Conservation (phyloP, 192 early-diverging fungal species). For the Borealophlyctis nickersoniae region DNA sequence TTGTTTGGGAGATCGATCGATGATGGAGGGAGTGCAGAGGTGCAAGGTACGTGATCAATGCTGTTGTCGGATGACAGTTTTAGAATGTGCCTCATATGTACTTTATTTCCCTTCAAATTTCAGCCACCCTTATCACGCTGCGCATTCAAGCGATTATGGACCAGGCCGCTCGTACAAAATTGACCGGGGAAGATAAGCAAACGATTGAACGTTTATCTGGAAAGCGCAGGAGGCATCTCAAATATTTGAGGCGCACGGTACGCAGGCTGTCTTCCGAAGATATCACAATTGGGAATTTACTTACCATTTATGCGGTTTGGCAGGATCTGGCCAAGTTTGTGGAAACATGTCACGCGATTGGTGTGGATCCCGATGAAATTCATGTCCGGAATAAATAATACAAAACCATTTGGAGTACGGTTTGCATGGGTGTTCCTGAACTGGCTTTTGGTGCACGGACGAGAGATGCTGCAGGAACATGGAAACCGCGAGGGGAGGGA, state of each 20-base stretch:
- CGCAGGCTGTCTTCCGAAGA: constrained; percentile 2
- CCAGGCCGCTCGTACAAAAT: no score
- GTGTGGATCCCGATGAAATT: constrained; percentile 46
- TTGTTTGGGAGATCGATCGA: constrained; percentile 72
- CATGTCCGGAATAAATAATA: no score
- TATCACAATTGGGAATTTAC: not conserved
- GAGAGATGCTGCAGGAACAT: no score
- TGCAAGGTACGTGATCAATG: constrained; percentile 66
- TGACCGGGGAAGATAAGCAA: no score
- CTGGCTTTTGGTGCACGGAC: no score
- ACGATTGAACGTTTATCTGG: no score
- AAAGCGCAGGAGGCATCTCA: no score
- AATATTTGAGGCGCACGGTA: constrained; percentile 75
- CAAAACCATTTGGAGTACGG: no score
- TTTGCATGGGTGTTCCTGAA: no score
- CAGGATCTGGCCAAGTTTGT: constrained; percentile 50
- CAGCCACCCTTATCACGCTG: constrained; percentile 86
- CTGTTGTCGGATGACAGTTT: not conserved
- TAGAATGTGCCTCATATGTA: constrained; percentile 3
- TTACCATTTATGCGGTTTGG: constrained; percentile 5
- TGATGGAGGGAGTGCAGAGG: constrained; percentile 91
- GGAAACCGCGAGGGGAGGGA: no score
- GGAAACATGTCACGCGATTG: constrained; percentile 42
- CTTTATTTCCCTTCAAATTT: constrained; percentile 13
- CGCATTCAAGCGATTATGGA: constrained; percentile 81